Evolutionary conservation across 192 early-diverging fungal genomes (phyloP).

Genomic region (Coemansia sp.): DNA sequence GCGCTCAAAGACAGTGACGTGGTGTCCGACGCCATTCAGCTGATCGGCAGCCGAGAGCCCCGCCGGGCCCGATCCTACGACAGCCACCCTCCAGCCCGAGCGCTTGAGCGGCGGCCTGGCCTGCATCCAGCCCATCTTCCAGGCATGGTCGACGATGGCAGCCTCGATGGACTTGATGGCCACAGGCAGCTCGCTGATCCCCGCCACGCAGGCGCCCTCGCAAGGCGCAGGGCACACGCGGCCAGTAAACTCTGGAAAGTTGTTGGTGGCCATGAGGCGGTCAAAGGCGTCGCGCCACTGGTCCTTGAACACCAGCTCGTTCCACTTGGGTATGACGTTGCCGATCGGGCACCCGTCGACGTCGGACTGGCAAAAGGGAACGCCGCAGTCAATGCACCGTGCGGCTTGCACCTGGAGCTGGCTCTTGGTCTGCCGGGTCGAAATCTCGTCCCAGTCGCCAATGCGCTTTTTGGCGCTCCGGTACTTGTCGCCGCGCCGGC

Average conservation of each 20-base stretch:
- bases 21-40: slow-evolving; percentile 94
- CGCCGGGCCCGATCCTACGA: slow-evolving; percentile 95
- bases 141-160: slow-evolving; percentile 96
- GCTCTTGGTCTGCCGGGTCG: slow-evolving; percentile 72
- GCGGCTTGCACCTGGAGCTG: slow-evolving; percentile 91
- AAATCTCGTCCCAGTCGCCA: slow-evolving; percentile 95
- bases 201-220: slow-evolving; percentile 93
- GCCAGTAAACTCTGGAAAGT: slow-evolving; percentile 99
- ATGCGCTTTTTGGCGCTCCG: slow-evolving; percentile 77
- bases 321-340: slow-evolving; percentile 99
- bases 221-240: slow-evolving; percentile 98
- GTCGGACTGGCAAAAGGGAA: slow-evolving; percentile 98
- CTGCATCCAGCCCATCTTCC: slow-evolving; percentile 95
- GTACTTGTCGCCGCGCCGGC: slow-evolving; percentile 82
- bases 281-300: slow-evolving; percentile 95
- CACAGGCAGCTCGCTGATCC: slow-evolving; percentile 93
- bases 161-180: slow-evolving; percentile 97
- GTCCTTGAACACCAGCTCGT: slow-evolving; percentile 93
- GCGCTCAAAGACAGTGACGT: slow-evolving; percentile 94
- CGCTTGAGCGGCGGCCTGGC: slow-evolving; percentile 76
- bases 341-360: slow-evolving; percentile 94
- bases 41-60: slow-evolving; percentile 95
- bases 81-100: slow-evolving; percentile 79
- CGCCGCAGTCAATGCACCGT: slow-evolving; percentile 97
- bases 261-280: slow-evolving; percentile 94